Conservation (phyloP, 192 early-diverging fungal genomes). For the Podila epigama region DNA sequence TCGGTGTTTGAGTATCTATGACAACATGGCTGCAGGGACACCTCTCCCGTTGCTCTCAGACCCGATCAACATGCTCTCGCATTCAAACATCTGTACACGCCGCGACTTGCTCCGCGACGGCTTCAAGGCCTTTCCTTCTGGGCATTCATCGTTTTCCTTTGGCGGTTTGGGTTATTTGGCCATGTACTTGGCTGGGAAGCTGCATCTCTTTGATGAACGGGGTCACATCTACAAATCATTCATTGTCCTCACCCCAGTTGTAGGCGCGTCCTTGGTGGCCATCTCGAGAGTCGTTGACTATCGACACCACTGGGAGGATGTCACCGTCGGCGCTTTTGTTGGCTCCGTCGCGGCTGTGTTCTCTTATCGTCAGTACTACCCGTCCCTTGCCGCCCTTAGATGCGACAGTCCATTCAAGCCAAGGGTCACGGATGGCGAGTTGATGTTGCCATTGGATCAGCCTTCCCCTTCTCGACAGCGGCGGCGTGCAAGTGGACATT, state of each 20-base stretch:
- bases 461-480: background rate
- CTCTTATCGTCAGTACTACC: slow-evolving; percentile 76
- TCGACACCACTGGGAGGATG: slow-evolving; percentile 84
- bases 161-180: slow-evolving; percentile 73
- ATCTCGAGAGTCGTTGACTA: slow-evolving; percentile 77
- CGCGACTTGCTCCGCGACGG: slow-evolving; percentile 69
- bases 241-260: slow-evolving; percentile 62
- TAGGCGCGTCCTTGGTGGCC: slow-evolving; percentile 66
- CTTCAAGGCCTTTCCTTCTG: slow-evolving; percentile 89
- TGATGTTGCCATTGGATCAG: background rate
- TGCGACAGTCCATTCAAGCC: slow-evolving; percentile 35
- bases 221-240: slow-evolving; percentile 77
- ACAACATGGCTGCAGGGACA: slow-evolving; percentile 27
- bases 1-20: slow-evolving; percentile 52
- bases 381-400: slow-evolving; percentile 30
- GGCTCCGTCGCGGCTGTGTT: slow-evolving; percentile 69
- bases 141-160: slow-evolving; percentile 85
- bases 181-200: slow-evolving; percentile 75
- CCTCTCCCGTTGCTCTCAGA: slow-evolving; percentile 14
- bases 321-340: slow-evolving; percentile 62
- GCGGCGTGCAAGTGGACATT: background rate
- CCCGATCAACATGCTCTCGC: slow-evolving; percentile 64
- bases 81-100: slow-evolving; percentile 64
- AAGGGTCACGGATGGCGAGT: slow-evolving; percentile 8
- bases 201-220: slow-evolving; percentile 72